A percentile compares a stretch with the other conserved stretches of the same genome.
phyloP scores from a whole-genome alignment of 2,329 filamentous ascomycete genomes.

The Exophiala phaeomuriformis region DNA sequence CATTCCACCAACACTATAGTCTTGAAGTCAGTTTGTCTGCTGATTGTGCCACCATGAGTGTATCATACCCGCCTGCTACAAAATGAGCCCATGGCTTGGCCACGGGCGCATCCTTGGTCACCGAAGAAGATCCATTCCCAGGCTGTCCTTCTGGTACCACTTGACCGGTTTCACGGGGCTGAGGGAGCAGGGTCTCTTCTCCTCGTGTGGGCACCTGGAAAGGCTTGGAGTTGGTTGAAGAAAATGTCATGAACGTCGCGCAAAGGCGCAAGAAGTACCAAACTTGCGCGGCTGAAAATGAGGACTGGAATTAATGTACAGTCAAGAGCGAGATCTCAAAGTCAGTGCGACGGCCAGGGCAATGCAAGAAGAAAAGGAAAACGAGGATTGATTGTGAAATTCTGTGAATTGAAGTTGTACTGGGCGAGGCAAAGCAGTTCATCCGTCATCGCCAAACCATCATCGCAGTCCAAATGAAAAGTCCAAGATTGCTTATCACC shows the following conservation, averaged over 20 bases:
- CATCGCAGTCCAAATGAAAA: neutral
- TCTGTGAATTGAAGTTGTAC: no score
- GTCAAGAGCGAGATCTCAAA: neutral
- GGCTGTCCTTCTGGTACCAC: conserved; percentile 29
- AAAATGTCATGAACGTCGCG: conserved; percentile 25
- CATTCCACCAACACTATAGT: conserved; percentile 71
- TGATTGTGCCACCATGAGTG: neutral
- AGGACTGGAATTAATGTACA: neutral
- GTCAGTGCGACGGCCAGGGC: no score
- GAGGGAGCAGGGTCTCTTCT: conserved; percentile 20
- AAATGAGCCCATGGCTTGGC: conserved; percentile 85
- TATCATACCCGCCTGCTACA: conserved; percentile 73
- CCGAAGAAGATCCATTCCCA: conserved; percentile 20
- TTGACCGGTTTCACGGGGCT: conserved; percentile 36
- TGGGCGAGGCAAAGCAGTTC: neutral
- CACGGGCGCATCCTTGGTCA: conserved; percentile 35
- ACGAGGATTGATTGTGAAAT: no score
- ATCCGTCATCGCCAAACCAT: neutral
- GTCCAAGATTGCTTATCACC: neutral
- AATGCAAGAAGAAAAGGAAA: no score
- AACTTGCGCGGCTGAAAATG: neutral
- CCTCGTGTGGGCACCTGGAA: conserved; percentile 22
- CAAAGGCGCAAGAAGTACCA: neutral
- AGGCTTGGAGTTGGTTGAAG: conserved; percentile 20
- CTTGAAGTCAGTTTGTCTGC: conserved; percentile 13